phyloP scores from a whole-genome alignment of 2,329 filamentous ascomycete genomes.

The Neoscytalidium dimidiatum region DNA sequence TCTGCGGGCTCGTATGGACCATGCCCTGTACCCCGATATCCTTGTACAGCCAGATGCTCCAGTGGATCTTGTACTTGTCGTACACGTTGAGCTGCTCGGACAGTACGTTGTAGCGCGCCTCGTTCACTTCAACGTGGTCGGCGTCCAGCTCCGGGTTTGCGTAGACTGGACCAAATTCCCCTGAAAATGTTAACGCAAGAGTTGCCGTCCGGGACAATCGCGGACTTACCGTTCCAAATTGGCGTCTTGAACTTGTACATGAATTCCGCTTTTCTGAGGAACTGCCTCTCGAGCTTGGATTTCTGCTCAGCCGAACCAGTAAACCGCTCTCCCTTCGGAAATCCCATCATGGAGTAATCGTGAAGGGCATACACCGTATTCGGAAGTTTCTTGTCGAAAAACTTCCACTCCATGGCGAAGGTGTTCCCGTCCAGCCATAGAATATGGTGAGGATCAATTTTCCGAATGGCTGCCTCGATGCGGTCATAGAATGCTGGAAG shows the following conservation, averaged over 20 bases:
- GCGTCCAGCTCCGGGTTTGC: conserved; percentile 42
- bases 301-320: conserved; percentile 47
- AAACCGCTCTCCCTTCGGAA: conserved; percentile 47
- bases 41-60: conserved; percentile 53
- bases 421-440: conserved; percentile 41
- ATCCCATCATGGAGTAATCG: conserved; percentile 57
- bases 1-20: conserved; percentile 24
- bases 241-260: conserved; percentile 45
- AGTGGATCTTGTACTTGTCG: conserved; percentile 53
- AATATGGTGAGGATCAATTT: conserved; percentile 52
- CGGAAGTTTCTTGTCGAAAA: conserved; percentile 40
- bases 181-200: conserved; percentile 59
- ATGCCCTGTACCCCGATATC: conserved; percentile 38
- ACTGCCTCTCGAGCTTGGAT: conserved; percentile 44
- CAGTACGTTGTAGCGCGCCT: conserved; percentile 45
- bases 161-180: conserved; percentile 53
- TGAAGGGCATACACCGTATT: conserved; percentile 55
- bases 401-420: conserved; percentile 44
- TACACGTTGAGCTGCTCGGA: conserved; percentile 54
- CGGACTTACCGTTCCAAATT: conserved; percentile 46
- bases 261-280: conserved; percentile 51
- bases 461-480: conserved; percentile 49
- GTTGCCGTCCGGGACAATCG: conserved; percentile 40
- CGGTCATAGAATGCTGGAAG: conserved; percentile 50
- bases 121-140: conserved; percentile 41